Base-by-base conservation (phyloP, 306 rosid species). In the Leucaena leucocephala region DNA sequence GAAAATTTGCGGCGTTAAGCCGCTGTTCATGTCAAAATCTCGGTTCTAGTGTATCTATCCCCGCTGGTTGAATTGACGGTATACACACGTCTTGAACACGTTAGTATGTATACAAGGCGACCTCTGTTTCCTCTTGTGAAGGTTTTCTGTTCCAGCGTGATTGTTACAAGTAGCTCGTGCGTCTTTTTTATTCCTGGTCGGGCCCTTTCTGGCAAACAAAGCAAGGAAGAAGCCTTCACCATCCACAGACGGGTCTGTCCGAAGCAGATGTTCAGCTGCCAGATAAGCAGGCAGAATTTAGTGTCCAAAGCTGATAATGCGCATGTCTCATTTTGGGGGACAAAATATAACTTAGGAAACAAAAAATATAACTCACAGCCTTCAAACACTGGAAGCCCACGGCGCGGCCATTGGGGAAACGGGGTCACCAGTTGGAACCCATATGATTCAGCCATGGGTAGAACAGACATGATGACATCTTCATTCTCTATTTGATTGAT, bases 221-320 rank as follows among this genome's bases (percentile, higher is more conserved):
- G 98, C 90, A 74, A 91, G 90, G 83, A 95, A 95, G 88, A 95
- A 95, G 42, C 99, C 97, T 75, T 95, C 98, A 5, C 91, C 96
- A 76, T 93, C 91, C 75, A 79, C 84, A 4, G 85, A 75, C 2
- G 97, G 92, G 80, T 91, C 93, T 1, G 96, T 90, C 42, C 99
- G 87, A 66, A 91, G 81, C 78, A 88, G 58, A 48, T 84, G 61
- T 50, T 83, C 87, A 17, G 91, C 94, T 91, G 92, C 76, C 40
- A 68, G 9, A 34, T 10, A 79, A 73, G 71, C 44, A 68, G 45
- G 71, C 66, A 62, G 42, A 14, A 16, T 62, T 40, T 12, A 57
- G 2, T 17, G 68, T 21, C 46, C 36, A 75, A 66, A 15, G n/a
- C 34, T 16, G 42, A 52, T 49, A 54, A 54, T n/a, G 13, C 36